Evolutionary conservation across 2,329 filamentous ascomycete species (phyloP), one percentile per base, ranked within the genome.

Genomic region (Niveomyces coronatus): DNA sequence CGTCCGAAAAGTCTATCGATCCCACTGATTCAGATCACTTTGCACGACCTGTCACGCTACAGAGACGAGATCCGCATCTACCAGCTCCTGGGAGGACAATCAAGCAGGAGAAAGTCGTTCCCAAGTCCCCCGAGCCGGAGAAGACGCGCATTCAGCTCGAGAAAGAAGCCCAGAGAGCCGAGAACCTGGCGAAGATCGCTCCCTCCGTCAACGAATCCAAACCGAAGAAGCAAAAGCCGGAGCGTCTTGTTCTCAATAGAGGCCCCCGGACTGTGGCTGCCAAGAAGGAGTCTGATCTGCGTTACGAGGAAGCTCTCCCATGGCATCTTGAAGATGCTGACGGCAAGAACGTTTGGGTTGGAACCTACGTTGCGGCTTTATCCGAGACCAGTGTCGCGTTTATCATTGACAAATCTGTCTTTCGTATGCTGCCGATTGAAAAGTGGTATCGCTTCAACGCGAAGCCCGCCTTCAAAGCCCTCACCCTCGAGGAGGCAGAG

Each of bases 281-380:
- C 65, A 91, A 73, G 70, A 93, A 71, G 65, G 71, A 78, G 41
- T 68, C 70, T 0, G 74, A 76, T 40, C 77, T 76, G 62, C 82
- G 88, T 45, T 98, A 96, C 48, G 91, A 96, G 56, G 91, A 98
- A 58, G 86, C 89, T 4, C 67, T 95, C 35, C 91, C 91, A 5
- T 98, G 91, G 91, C 88, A 95, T 56, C 62, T 98, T 24, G 91
- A 98, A 56, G 91, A 98, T 57, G 93, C 88, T 28, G 89, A 98
- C 52, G 86, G 87, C 46, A 94, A 89, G 58, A 89, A 94, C 50
- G 83, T 85, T 3, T 96, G 88, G 86, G 80, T 91, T 23, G 91
- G 88, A 31, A 83, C 80, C 40, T 95, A 96, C 50, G 84, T 96
- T 51, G 82, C 83, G 18, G 85, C 87, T 14, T 71, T 96, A 26